Percentiles rank a stretch among this genome's conserved stretches.
Conservation (phyloP, 768 basidiomycete species). For the Auricularia sp. region DNA sequence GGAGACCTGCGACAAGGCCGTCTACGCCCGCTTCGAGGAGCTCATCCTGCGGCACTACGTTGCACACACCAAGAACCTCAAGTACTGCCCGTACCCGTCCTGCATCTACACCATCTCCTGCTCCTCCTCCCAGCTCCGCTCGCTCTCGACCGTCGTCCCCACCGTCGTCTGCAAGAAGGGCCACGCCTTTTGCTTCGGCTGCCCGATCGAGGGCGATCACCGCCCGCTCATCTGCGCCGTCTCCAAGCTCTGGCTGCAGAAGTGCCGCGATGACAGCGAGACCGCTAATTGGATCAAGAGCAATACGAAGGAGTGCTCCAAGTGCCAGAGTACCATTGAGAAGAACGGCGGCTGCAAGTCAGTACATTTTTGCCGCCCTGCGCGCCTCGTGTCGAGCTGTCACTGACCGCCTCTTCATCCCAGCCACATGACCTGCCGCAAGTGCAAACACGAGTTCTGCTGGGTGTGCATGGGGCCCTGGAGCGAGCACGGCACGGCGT, state of each 20-base stretch:
- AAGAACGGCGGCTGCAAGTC: constrained; percentile 99
- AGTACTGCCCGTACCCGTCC: constrained; percentile 91
- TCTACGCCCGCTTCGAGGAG: constrained; percentile 69
- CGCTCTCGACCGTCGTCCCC: constrained; percentile 73
- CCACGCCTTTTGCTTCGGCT: constrained; percentile 93
- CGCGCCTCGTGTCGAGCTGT: constrained; percentile 1
- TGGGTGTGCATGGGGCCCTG: constrained; percentile 99
- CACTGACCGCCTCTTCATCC: constrained; percentile 10
- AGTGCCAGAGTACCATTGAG: constrained; percentile 97
- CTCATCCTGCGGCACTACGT: constrained; percentile 88
- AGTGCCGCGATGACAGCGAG: constrained; percentile 95
- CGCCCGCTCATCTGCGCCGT: constrained; percentile 84
- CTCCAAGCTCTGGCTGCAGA: constrained; percentile 90
- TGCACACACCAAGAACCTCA: constrained; percentile 65
- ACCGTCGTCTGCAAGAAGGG: constrained; percentile 66
- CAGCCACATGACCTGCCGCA: constrained; percentile 99
- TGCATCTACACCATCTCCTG: constrained; percentile 95
- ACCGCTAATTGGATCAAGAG: constrained; percentile 99
- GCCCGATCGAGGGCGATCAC: constrained; percentile 79
- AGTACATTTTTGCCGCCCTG: constrained; percentile 25
- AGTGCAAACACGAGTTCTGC: constrained; percentile 97
- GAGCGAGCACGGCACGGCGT: constrained; percentile 93
- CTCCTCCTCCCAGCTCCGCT: constrained; percentile 64
- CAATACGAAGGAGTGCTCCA: constrained; percentile 95
- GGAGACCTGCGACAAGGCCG: constrained; percentile 44